A percentile compares a stretch with the other conserved stretches of the same genome.
phyloP scores from a whole-genome alignment of 495 filamentous ascomycete species.

The Penicillium goetzii region DNA sequence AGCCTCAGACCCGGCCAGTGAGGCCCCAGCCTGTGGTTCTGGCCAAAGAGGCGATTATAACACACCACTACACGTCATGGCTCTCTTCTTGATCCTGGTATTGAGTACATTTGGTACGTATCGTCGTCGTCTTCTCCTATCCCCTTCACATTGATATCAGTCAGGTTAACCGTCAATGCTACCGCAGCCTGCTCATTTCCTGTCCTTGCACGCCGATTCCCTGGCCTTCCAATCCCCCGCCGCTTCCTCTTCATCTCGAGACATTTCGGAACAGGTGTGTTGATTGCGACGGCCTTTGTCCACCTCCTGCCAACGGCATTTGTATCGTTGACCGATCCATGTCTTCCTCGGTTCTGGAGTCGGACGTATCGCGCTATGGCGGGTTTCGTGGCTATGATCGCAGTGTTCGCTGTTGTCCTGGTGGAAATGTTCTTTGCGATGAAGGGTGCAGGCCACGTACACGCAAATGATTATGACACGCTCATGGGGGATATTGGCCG shows the following conservation, averaged over 20 bases:
- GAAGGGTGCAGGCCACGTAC: slow-evolving; percentile 55
- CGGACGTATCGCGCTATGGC: slow-evolving; percentile 73
- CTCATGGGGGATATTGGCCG: slow-evolving; percentile 40
- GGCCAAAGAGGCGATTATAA: slow-evolving; percentile 63
- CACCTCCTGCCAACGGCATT: slow-evolving; percentile 85
- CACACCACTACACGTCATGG: slow-evolving; percentile 70
- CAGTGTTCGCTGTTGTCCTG: slow-evolving; percentile 72
- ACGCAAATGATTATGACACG: slow-evolving; percentile 52
- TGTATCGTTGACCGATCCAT: slow-evolving; percentile 76
- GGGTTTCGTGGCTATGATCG: slow-evolving; percentile 76
- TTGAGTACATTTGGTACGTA: slow-evolving; percentile 71
- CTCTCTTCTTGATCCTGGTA: slow-evolving; percentile 73
- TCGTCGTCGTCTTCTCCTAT: slow-evolving; percentile 5
- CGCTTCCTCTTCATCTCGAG: slow-evolving; percentile 73
- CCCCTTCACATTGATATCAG: background rate
- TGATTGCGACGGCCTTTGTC: slow-evolving; percentile 89
- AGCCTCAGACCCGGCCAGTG: slow-evolving; percentile 20
- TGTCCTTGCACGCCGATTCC: slow-evolving; percentile 56
- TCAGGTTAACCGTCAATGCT: slow-evolving; percentile 14
- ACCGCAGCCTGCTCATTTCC: slow-evolving; percentile 57
- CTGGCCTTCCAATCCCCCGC: slow-evolving; percentile 50
- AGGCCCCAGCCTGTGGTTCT: slow-evolving; percentile 61
- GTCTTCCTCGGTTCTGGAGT: slow-evolving; percentile 76
- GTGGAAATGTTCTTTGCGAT: slow-evolving; percentile 77
- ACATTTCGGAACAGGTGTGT: slow-evolving; percentile 84